Evolutionary conservation across 495 filamentous ascomycete genomes (phyloP).

Genomic region (Trichoderma erinaceum): DNA sequence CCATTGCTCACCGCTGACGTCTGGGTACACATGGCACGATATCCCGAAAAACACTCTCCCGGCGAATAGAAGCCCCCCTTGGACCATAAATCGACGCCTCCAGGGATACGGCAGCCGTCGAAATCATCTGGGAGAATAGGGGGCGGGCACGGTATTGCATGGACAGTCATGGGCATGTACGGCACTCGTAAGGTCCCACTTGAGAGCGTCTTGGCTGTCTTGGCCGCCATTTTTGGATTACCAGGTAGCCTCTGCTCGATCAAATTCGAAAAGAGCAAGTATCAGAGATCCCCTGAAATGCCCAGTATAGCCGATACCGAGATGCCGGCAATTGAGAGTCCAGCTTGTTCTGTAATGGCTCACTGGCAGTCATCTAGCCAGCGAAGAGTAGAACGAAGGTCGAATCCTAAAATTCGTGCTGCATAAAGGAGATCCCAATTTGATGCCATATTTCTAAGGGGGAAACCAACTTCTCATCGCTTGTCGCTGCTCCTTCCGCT

Average conservation of each 20-base stretch:
- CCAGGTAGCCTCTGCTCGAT: background rate
- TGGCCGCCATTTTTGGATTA: slow-evolving; percentile 4
- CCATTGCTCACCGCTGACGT: background rate
- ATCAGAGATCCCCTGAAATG: background rate
- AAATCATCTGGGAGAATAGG: background rate
- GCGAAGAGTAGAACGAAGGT: background rate
- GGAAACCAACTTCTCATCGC: background rate
- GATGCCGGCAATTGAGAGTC: background rate
- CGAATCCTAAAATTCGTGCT: background rate
- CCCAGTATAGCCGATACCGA: background rate
- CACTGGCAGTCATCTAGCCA: background rate
- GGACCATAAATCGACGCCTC: background rate
- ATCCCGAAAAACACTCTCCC: slow-evolving; percentile 2
- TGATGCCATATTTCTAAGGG: background rate
- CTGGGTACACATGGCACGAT: slow-evolving; percentile 8
- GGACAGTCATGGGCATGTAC: slow-evolving; percentile 13
- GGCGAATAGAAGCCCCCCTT: slow-evolving; percentile 16
- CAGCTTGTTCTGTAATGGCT: background rate
- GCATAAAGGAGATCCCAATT: background rate
- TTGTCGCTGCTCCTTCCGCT: background rate
- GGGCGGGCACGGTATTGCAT: background rate
- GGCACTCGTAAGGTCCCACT: slow-evolving; percentile 7
- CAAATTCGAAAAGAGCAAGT: background rate
- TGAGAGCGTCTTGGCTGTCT: slow-evolving; percentile 4
- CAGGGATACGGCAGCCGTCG: slow-evolving; percentile 1